Evolutionary conservation across 2,329 filamentous ascomycete genomes (phyloP), one percentile per base, ranked within the genome.

Genomic region (Daldinia eschscholtzii): DNA sequence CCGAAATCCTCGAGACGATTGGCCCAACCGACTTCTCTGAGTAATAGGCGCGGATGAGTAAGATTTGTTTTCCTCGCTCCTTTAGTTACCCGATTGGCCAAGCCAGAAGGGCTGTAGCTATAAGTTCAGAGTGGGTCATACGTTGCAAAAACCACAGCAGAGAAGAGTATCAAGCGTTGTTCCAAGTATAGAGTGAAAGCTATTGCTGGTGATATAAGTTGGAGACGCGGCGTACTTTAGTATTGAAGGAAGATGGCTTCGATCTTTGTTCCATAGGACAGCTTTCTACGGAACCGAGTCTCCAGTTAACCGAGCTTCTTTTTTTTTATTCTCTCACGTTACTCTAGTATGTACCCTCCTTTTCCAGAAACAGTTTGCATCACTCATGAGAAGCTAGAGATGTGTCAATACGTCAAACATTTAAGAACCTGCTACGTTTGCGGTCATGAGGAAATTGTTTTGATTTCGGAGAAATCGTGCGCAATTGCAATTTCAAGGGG

Each of bases 361-460:
- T 50, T 2, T 42, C 53, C 39, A 42, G 37, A 52, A 28, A 30
- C 1, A 10, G 41, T 23, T 35, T 39, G 33, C 6, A 61, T 30
- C 42, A 33, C 48, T 66, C 62, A 67, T 41, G 30, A 15, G 3
- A 6, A 61, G 28, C 15, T 61, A 75, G 74, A 57, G 64, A 82
- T 83, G 81, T 83, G 81, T 65, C 77, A 76, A 67, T 83, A 81
- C 74, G 76, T 80, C 28, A 79, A 75, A 23, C 81, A 83, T 73
- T 67, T 81, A 39, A 77, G 78, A 64, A 65, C 78, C 61, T 83
- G 81, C 73, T 73, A 72, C 57, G 52, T 73, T 65, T 83, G 81
- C 74, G 68, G 73, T 52, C 68, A 70, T 20, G 77, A 82, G 67
- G 80, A 82, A 48, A 82, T 78, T 0, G 79, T 83, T 7, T 77